Base-by-base conservation (phyloP, 306 rosid genomes). In the Cucurbita moschata region DNA sequence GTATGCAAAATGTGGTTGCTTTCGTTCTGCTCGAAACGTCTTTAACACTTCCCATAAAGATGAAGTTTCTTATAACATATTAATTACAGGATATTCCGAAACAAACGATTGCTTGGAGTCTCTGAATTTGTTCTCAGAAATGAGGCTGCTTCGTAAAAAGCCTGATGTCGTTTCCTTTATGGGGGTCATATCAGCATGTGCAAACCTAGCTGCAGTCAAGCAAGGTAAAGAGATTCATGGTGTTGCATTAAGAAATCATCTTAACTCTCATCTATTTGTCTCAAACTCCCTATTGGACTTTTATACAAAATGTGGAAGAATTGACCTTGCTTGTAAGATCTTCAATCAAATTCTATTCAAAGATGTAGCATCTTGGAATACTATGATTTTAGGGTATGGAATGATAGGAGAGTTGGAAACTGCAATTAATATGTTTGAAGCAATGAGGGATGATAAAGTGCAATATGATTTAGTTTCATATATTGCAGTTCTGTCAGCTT, bases 311-410 rank as follows among this genome's bases (percentile, higher is more conserved):
- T 90, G 96, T 12, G 96, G 96, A 54, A 87, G 83, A 80, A 90
- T 90, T 47, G 92, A 87, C 66, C 78, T 87, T 1, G 96, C 96
- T 46, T 72, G 82, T 42, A 88, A 83, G 80, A 83, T 92, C 82
- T 93, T 93, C 57, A 80, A 87, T 40, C 77, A 35, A 72, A 88
- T 93, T 52, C 75, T 82, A 62, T 58, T 66, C 78, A 90, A 82
- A 81, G 94, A 93, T 75, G 90, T 80, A 49, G 90, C 91, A 38
- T 90, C 98, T 37, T 92, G 98, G 98, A 92, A 92, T 87, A 88
- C 96, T 18, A 92, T 92, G 96, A 92, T 92, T 81, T 86, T 90
- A 75, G 98, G 96, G 15, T 86, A 84, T 47, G 98, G 96, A 80
- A 90, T 90, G 96, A 77, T 82, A 18, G 98, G 98, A 58, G 93